Evolutionary conservation across 768 basidiomycete genomes (phyloP).

Genomic region (Boletus subparvulus): DNA sequence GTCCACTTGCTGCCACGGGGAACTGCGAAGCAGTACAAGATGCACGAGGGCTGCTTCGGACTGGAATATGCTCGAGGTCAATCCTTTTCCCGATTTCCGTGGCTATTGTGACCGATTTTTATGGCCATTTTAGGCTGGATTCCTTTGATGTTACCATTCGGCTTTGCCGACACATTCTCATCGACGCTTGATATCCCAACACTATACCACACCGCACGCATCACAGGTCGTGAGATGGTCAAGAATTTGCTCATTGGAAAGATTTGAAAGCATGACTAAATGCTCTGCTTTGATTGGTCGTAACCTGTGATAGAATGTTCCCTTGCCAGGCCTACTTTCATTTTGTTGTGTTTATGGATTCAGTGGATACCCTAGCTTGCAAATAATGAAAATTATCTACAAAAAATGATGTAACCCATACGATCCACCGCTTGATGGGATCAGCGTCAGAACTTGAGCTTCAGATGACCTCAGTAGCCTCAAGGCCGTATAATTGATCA

Average conservation of each 20-base stretch:
- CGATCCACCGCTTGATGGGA: too few relatives aligned
- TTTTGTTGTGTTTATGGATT: background rate
- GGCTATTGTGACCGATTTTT: background rate
- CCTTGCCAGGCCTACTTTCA: background rate
- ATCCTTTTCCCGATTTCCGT: constrained; percentile 15
- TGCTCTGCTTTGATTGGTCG: background rate
- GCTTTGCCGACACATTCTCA: constrained; percentile 77
- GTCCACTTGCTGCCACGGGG: constrained; percentile 85
- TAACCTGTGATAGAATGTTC: background rate
- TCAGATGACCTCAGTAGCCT: background rate
- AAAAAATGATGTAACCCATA: too few relatives aligned
- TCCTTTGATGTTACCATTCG: constrained; percentile 94
- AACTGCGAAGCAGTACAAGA: constrained; percentile 93
- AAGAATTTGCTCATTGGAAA: constrained; percentile 83
- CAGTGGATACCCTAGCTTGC: background rate
- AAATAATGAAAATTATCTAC: background rate
- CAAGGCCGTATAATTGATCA: background rate
- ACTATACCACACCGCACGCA: constrained; percentile 69
- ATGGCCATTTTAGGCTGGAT: constrained; percentile 78
- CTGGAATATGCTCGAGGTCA: constrained; percentile 91
- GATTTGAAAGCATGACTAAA: constrained; percentile 47
- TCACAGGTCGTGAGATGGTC: constrained; percentile 83
- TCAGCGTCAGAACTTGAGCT: too few relatives aligned
- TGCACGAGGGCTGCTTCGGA: constrained; percentile 95
- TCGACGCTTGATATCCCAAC: constrained; percentile 90